Conservation (phyloP, 768 basidiomycete genomes). For the Leccinellum luteum region DNA sequence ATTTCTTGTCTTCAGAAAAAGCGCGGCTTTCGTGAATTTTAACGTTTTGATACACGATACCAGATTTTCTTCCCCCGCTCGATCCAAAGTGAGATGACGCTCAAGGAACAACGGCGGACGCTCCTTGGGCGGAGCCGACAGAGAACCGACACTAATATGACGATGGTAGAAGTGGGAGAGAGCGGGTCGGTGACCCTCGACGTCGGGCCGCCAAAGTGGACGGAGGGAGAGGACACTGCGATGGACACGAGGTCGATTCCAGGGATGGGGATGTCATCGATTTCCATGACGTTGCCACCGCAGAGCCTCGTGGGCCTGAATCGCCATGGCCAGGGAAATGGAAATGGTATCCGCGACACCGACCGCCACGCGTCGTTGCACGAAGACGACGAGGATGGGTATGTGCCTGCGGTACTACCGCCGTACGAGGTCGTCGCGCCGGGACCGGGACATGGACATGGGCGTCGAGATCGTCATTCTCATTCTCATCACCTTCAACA, state of each 20-base stretch:
- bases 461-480: neutral
- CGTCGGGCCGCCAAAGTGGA: neutral
- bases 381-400: neutral
- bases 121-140: neutral
- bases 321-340: too few species aligned
- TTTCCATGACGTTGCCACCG: too few species aligned
- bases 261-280: too few species aligned
- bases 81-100: constrained; percentile 60
- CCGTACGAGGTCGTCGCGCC: neutral
- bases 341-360: too few species aligned
- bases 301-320: too few species aligned
- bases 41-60: neutral
- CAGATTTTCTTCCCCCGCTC: constrained; percentile 87
- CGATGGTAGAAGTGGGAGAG: neutral
- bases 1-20: neutral
- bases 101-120: constrained; percentile 42
- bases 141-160: neutral
- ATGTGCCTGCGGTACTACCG: neutral
- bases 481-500: neutral
- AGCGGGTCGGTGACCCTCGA: neutral
- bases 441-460: neutral
- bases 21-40: neutral
- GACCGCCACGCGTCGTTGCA: neutral
- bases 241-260: neutral
- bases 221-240: neutral